A percentile compares a stretch with the other conserved stretches of the same genome.
phyloP scores from a whole-genome alignment of 192 early-diverging fungal genomes.

The Polychytrium aggregatum region DNA sequence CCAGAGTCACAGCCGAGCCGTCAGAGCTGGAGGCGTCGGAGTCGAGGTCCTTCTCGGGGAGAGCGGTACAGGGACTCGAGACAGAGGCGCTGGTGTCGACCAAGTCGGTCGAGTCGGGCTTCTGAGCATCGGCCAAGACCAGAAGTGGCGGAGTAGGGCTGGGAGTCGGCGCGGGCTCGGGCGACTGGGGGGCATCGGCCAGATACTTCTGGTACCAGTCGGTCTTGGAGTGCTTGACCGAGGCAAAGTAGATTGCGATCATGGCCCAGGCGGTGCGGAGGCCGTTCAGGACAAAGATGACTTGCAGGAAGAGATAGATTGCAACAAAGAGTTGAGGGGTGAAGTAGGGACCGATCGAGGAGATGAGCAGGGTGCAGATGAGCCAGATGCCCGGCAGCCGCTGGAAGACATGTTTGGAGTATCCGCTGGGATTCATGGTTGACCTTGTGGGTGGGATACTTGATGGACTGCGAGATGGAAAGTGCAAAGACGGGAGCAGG shows the following conservation, averaged over 20 bases:
- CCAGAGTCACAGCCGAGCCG: too few relatives aligned
- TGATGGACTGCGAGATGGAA: too few relatives aligned
- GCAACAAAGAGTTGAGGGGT: conserved; percentile 14
- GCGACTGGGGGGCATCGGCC: conserved; percentile 19
- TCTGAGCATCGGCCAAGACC: too few relatives aligned
- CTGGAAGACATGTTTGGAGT: conserved; percentile 27
- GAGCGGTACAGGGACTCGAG: too few relatives aligned
- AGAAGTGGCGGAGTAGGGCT: too few relatives aligned
- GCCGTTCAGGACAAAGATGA: conserved; percentile 22
- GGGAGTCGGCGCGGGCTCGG: conserved; percentile 30
- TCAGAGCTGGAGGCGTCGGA: too few relatives aligned
- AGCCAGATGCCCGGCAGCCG: conserved; percentile 24
- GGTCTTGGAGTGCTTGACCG: conserved; percentile 31
- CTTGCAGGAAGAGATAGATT: conserved; percentile 31
- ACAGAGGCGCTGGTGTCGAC: too few relatives aligned
- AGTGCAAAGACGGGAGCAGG: too few relatives aligned
- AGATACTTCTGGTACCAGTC: conserved; percentile 37
- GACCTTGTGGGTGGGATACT: too few relatives aligned
- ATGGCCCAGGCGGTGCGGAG: conserved; percentile 24
- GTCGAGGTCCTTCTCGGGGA: too few relatives aligned
- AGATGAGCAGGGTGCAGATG: conserved; percentile 19
- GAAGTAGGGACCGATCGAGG: conserved; percentile 29
- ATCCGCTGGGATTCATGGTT: background rate
- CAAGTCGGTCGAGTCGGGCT: too few relatives aligned
- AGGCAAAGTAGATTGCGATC: conserved; percentile 19